These are phyloP conservation scores for Cladosporium sp. DNA, from an alignment of 2,329 filamentous ascomycete species.

Conservation along the genomic window DNA sequence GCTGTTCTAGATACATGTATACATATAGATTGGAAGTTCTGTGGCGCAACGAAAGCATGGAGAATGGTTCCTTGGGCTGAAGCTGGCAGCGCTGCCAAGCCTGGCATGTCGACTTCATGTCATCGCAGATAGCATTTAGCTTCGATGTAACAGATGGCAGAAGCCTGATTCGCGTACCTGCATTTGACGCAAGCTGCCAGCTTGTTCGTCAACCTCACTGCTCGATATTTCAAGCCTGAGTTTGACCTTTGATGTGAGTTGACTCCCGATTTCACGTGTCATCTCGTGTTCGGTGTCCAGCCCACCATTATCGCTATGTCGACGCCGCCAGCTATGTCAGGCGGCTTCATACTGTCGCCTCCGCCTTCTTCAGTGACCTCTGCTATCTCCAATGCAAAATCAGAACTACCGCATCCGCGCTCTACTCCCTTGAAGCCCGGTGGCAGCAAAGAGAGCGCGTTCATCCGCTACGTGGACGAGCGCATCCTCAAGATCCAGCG, in stretches of 20 bases:
- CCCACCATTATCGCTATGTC: background rate
- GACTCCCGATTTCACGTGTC: background rate
- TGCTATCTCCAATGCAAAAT: conserved; percentile 31
- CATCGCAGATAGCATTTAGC: background rate
- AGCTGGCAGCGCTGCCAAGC: background rate
- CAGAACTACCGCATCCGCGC: conserved; percentile 50
- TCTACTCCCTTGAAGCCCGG: conserved; percentile 51
- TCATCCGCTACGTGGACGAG: conserved; percentile 56
- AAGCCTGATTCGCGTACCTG: background rate
- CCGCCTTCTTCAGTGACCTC: conserved; percentile 44
- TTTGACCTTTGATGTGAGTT: background rate
- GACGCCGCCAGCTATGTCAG: conserved; percentile 16
- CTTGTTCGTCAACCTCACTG: background rate
- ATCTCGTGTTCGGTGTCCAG: background rate
- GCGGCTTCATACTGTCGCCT: conserved; percentile 48
- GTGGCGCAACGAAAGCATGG: background rate
- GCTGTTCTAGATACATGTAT: background rate
- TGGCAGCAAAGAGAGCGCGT: conserved; percentile 54
- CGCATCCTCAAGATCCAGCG: conserved; percentile 48
- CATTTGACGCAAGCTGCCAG: background rate
- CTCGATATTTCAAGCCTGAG: background rate
- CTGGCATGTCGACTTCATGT: background rate
- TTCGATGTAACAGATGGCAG: background rate
- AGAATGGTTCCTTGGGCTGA: too few species aligned
- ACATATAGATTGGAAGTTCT: background rate